These are phyloP conservation scores for Astrothelium subdiscretum DNA, from an alignment of 495 filamentous ascomycete species.

Conservation along the genomic window DNA sequence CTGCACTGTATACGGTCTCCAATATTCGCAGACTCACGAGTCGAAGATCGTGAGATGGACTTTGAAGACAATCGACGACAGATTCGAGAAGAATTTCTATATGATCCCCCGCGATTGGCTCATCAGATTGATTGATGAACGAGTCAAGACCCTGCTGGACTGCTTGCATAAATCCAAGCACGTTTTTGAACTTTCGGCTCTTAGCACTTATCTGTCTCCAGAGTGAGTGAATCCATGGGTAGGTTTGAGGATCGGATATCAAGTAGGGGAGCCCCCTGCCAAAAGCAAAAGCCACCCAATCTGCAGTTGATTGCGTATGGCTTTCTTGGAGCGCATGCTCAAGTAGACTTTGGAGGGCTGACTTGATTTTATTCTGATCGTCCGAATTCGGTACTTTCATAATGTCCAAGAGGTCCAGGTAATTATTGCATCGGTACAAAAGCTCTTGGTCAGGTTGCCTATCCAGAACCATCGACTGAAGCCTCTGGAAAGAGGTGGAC, in stretches of 20 bases:
- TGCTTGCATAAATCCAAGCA: conserved; percentile 13
- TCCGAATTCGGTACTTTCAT: neutral
- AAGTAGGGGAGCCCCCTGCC: conserved; percentile 15
- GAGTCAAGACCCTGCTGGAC: conserved; percentile 4
- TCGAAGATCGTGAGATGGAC: conserved; percentile 59
- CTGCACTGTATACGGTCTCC: conserved; percentile 31
- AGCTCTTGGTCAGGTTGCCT: neutral
- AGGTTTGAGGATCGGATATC: neutral
- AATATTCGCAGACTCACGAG: conserved; percentile 60
- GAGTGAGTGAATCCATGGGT: neutral
- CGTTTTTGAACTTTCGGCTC: neutral
- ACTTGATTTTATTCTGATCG: neutral
- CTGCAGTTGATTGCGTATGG: neutral
- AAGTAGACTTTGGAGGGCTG: neutral
- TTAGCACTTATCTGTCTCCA: neutral
- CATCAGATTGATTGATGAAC: neutral
- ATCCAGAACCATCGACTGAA: neutral
- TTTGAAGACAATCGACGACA: conserved; percentile 58
- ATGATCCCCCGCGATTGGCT: conserved; percentile 3
- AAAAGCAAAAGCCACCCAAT: neutral
- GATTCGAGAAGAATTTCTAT: conserved; percentile 45
- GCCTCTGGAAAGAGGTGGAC: neutral
- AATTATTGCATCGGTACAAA: neutral
- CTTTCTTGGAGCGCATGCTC: neutral
- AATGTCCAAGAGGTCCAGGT: neutral